Evolutionary conservation across 2,329 filamentous ascomycete genomes (phyloP).

Genomic region (Diplocarpon mali): DNA sequence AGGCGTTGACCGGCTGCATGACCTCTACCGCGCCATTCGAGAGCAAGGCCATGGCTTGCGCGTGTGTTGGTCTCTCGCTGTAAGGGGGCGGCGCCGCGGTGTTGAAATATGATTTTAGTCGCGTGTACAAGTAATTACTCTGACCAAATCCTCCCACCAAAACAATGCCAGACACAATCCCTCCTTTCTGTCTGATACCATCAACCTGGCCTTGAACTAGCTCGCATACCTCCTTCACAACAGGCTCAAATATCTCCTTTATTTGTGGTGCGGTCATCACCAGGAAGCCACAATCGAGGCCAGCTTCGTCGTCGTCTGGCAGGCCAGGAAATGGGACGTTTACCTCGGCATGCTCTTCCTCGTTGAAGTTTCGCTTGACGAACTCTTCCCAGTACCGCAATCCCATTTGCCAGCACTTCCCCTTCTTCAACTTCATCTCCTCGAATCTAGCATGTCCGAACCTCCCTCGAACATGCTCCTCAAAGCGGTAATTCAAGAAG

Average conservation of each 20-base stretch:
- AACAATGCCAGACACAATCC: constrained; percentile 61
- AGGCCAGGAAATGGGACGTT: constrained; percentile 72
- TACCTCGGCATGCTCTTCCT: constrained; percentile 65
- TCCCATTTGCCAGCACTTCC: constrained; percentile 71
- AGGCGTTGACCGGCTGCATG: constrained; percentile 72
- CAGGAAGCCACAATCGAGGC: constrained; percentile 66
- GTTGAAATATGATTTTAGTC: constrained; percentile 58
- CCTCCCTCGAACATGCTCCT: constrained; percentile 60
- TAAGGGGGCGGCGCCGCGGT: constrained; percentile 41
- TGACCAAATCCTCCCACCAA: constrained; percentile 75
- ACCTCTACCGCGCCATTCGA: constrained; percentile 57
- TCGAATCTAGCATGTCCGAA: constrained; percentile 58
- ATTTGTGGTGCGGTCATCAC: constrained; percentile 59
- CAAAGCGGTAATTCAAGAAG: constrained; percentile 71
- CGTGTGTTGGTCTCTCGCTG: constrained; percentile 59
- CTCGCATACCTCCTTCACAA: constrained; percentile 59
- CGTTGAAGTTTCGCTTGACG: constrained; percentile 74
- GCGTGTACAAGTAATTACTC: constrained; percentile 63
- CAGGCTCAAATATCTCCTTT: constrained; percentile 65
- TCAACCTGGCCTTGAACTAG: constrained; percentile 58
- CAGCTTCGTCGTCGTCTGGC: constrained; percentile 63
- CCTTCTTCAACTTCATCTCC: constrained; percentile 67
- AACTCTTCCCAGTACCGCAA: constrained; percentile 75
- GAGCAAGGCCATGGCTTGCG: constrained; percentile 35
- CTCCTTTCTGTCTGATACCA: constrained; percentile 47